Evolutionary conservation across 2,329 filamentous ascomycete species (phyloP), one percentile per base, ranked within the genome.

Genomic region (Neopestalotiopsis clavispora): DNA sequence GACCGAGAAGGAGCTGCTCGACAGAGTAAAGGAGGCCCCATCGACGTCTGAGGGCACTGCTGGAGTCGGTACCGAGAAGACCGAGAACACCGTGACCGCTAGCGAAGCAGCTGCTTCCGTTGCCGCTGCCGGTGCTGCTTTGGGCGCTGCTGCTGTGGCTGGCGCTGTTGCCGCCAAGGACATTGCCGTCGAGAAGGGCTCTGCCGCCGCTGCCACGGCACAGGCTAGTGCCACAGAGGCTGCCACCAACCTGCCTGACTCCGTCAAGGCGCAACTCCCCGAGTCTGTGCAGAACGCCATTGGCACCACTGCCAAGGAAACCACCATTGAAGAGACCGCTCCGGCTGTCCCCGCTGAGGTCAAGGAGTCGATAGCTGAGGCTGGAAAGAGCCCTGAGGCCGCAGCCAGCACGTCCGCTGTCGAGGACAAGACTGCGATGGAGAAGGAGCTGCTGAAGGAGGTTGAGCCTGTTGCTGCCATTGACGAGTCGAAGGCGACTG

Each of bases 341-440:
- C 81, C 86, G 57, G 80, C 86, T 70, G 86, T 89, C 5, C 88
- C 89, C 67, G 76, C 78, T 32, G 83, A 87, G 72, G 89, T 90
- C 20, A 87, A 87, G 79, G 83, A 88, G 73, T 89, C 87, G 7
- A 86, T 90, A 62, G 77, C 81, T 52, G 84, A 87, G 75, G 86
- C 92, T 28, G 87, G 89, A 67, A 79, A 85, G 75, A 84, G 83
- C 70, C 91, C 93, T 9, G 94, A 96, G 80, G 93, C 93, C 42
- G 88, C 92, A 45, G 87, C 87, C 67, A 91, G 90, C 79, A 83
- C 89, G 1, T 85, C 86, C 67, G 92, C 90, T 20, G 92, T 96
- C 6, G 82, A 87, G 71, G 92, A 95, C 74, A 96, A 96, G 87
- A 89, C 88, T 78, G 86, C 84, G 10, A 85, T 94, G 4, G 94